Percentiles rank a stretch among this genome's conserved stretches.
phyloP scores from a whole-genome alignment of 148 eudicot species.

The Rhododendron molle region DNA sequence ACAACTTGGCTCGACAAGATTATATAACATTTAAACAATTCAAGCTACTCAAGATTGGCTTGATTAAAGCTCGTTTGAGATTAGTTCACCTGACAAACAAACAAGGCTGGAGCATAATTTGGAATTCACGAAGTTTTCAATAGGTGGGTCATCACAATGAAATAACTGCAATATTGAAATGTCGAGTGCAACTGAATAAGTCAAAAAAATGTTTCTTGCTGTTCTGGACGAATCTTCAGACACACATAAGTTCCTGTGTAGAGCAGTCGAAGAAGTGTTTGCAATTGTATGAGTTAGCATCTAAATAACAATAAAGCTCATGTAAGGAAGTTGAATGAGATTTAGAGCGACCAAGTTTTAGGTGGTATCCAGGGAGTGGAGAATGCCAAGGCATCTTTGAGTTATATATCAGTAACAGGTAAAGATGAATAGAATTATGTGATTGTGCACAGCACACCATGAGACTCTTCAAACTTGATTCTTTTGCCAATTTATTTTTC shows the following conservation, averaged over 20 bases:
- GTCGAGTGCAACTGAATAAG: background rate
- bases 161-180: background rate
- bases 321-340: background rate
- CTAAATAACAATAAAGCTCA: background rate
- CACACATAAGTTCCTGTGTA: background rate
- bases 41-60: background rate
- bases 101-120: background rate
- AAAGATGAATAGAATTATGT: background rate
- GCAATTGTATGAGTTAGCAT: background rate
- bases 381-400: background rate
- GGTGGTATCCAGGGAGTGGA: background rate
- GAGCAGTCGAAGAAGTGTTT: background rate
- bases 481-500: background rate
- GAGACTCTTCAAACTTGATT: background rate
- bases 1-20: background rate
- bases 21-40: background rate
- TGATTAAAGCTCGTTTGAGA: background rate
- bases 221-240: background rate
- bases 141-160: background rate
- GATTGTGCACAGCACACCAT: background rate
- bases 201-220: background rate
- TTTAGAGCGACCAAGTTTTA: background rate
- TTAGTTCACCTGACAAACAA: background rate
- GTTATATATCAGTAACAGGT: background rate
- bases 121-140: background rate